A percentile compares a stretch with the other conserved stretches of the same genome.
Conservation (phyloP, 2,329 filamentous ascomycete genomes). For the Alternaria sp. region DNA sequence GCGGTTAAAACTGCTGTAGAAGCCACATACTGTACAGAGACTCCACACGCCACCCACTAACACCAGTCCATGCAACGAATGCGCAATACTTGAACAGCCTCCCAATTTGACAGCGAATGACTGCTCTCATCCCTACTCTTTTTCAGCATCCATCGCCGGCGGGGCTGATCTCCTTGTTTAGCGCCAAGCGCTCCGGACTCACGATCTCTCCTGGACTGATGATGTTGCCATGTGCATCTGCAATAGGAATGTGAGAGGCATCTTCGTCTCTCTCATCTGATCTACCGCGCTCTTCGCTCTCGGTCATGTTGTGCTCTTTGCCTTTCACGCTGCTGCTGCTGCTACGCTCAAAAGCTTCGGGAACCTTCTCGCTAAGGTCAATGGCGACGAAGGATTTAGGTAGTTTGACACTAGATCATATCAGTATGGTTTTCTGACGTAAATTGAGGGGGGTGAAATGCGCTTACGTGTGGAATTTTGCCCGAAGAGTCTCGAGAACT, state of each 20-base stretch:
- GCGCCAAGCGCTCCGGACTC: background rate
- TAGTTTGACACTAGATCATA: conserved; percentile 51
- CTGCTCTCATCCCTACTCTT: background rate
- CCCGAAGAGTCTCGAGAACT: conserved; percentile 92
- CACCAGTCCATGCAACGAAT: background rate
- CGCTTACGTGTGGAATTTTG: conserved; percentile 90
- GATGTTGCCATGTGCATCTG: conserved; percentile 5
- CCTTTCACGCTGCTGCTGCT: conserved; percentile 16
- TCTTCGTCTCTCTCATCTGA: conserved; percentile 23
- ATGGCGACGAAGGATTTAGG: conserved; percentile 60
- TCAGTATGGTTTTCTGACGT: conserved; percentile 4
- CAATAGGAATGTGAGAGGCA: conserved; percentile 9
- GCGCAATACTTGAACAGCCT: background rate
- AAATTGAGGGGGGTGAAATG: background rate
- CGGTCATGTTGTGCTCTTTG: conserved; percentile 26
- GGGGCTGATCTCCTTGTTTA: conserved; percentile 10
- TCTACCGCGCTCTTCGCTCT: conserved; percentile 23
- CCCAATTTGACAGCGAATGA: background rate
- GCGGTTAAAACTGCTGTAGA: background rate
- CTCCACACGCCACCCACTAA: background rate
- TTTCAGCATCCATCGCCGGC: conserved; percentile 14
- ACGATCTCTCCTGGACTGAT: background rate
- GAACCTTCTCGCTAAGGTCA: conserved; percentile 57
- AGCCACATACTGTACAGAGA: background rate
- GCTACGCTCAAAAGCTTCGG: conserved; percentile 50